A percentile compares a stretch with the other conserved stretches of the same genome.
These are phyloP conservation scores for Pyrenophora graminea DNA, from an alignment of 2,329 filamentous ascomycete species.

Conservation along the genomic window DNA sequence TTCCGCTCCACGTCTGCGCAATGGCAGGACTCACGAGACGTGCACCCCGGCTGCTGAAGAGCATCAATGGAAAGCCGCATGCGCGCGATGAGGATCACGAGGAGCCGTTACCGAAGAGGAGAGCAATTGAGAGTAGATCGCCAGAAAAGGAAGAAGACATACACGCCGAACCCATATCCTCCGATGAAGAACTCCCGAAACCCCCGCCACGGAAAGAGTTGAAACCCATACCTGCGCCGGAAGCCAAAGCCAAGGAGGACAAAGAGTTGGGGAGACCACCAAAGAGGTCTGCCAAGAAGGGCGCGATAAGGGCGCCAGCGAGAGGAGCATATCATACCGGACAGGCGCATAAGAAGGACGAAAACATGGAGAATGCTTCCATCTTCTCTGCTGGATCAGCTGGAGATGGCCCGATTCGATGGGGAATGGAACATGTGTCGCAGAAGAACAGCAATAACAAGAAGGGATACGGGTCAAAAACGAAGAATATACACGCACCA, in stretches of 20 bases:
- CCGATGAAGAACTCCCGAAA: constrained; percentile 24
- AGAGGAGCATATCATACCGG: constrained; percentile 14
- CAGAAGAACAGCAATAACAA: constrained; percentile 9
- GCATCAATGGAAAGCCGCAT: constrained; percentile 41
- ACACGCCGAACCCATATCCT: constrained; percentile 28
- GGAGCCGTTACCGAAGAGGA: constrained; percentile 20
- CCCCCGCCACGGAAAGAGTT: constrained; percentile 9
- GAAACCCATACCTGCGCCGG: constrained; percentile 2
- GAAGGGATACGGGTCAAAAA: constrained; percentile 9
- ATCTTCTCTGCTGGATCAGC: constrained; percentile 12
- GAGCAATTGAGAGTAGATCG: neutral
- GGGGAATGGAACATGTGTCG: constrained; percentile 17
- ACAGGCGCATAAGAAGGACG: constrained; percentile 16
- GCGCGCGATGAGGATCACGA: constrained; percentile 46
- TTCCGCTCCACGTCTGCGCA: neutral
- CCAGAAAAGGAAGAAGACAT: constrained; percentile 10
- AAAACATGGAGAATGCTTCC: constrained; percentile 25
- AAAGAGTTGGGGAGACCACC: constrained; percentile 13
- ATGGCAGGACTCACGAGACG: constrained; percentile 21
- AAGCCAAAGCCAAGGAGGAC: neutral
- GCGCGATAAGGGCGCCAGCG: constrained; percentile 10
- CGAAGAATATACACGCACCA: constrained; percentile 18
- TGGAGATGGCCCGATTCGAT: constrained; percentile 1
- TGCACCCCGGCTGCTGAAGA: constrained; percentile 31
- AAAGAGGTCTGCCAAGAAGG: constrained; percentile 1